Evolutionary conservation across 2,329 filamentous ascomycete genomes (phyloP).

Genomic region (Botrytis sinoallii): DNA sequence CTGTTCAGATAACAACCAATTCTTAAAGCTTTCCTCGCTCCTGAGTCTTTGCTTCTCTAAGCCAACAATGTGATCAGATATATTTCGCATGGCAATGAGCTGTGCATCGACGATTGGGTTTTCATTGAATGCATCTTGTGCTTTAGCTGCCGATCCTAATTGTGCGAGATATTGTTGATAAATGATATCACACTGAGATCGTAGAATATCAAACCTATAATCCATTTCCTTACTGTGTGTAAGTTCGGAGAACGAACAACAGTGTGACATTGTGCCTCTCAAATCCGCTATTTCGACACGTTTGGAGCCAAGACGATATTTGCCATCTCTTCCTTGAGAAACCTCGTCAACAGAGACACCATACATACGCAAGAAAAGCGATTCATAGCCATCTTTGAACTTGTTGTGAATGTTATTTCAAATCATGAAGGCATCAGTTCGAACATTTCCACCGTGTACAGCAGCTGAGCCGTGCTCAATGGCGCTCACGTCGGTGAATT

Average conservation of each 20-base stretch:
- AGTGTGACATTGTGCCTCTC: background rate
- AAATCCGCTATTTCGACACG: background rate
- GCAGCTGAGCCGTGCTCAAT: background rate
- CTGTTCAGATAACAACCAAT: background rate
- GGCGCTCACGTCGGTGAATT: background rate
- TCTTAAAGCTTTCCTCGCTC: too few relatives aligned
- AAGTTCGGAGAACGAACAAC: background rate
- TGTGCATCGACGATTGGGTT: fast-evolving
- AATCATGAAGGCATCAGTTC: background rate
- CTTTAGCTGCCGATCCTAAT: background rate
- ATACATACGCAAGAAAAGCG: background rate
- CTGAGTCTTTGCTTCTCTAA: background rate
- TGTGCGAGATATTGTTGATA: background rate
- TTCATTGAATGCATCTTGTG: background rate
- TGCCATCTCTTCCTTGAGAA: background rate
- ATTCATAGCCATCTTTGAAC: background rate
- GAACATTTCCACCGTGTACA: background rate
- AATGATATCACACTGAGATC: background rate
- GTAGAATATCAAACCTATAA: background rate
- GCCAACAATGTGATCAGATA: background rate
- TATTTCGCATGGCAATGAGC: background rate
- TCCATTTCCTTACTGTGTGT: background rate
- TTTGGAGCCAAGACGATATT: background rate
- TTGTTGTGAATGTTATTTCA: background rate
- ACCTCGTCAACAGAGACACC: background rate